phyloP scores from a whole-genome alignment of 345 rosid genomes.

The Gossypium rotundifolium region DNA sequence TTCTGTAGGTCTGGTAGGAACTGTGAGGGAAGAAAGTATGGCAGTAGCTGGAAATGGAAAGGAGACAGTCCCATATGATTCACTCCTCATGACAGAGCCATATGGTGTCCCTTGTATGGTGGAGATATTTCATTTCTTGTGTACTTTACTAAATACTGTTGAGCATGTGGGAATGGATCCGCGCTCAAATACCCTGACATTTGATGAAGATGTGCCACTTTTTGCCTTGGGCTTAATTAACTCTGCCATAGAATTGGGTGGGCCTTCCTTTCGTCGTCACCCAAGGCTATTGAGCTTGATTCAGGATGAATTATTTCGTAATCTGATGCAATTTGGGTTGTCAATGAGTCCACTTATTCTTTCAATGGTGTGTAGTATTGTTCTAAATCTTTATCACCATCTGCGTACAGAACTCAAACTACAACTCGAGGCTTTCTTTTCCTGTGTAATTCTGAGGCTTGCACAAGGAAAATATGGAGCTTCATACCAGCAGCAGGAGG shows the following conservation, averaged over 20 bases:
- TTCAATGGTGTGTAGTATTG: slow-evolving; percentile 92
- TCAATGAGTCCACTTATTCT: slow-evolving; percentile 94
- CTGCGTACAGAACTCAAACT: slow-evolving; percentile 77
- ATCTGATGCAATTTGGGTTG: slow-evolving; percentile 28
- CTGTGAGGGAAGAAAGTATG: slow-evolving; percentile 56
- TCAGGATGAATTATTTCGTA: slow-evolving; percentile 92
- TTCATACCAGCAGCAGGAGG: slow-evolving; percentile 97
- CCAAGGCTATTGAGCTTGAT: slow-evolving; percentile 81
- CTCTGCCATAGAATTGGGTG: slow-evolving; percentile 91
- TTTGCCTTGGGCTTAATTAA: slow-evolving; percentile 93
- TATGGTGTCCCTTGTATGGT: slow-evolving; percentile 97
- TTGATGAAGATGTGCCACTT: slow-evolving; percentile 94
- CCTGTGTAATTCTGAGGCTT: slow-evolving; percentile 93
- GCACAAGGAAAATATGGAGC: slow-evolving; percentile 96
- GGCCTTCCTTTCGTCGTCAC: slow-evolving; percentile 68
- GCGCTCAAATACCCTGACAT: slow-evolving; percentile 70
- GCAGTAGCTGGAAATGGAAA: slow-evolving; percentile 52
- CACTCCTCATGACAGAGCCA: slow-evolving; percentile 81
- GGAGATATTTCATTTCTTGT: slow-evolving; percentile 90
- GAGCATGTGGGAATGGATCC: slow-evolving; percentile 78
- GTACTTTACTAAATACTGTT: slow-evolving; percentile 67
- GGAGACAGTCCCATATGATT: slow-evolving; percentile 62
- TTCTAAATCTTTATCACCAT: slow-evolving; percentile 88
- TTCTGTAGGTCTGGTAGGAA: slow-evolving; percentile 36
- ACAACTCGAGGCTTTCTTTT: slow-evolving; percentile 98